Evolutionary conservation across 495 filamentous ascomycete genomes (phyloP), one percentile per base, ranked within the genome.

Genomic region (Daldinia grandis): DNA sequence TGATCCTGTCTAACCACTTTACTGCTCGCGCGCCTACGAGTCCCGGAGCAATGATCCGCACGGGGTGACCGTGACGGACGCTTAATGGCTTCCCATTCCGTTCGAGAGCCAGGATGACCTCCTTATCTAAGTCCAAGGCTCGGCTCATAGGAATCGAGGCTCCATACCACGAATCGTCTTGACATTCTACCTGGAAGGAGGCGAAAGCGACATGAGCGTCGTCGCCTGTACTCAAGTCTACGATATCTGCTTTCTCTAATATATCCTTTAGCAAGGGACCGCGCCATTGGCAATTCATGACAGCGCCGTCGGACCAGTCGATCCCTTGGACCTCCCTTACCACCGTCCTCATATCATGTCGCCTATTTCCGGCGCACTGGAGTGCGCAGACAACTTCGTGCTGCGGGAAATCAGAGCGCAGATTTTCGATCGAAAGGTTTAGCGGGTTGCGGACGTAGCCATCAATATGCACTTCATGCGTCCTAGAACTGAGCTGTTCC

Each of bases 1-100:
- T 83, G 58, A 90, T 86, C 9, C 78, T 79, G 72, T 81, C 82
- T 0, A 89, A 78, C 87, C 87, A 90, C 72, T 90, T 90, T 12
- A 90, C 88, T 42, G 81, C 84, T 9, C 87, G 78, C 5, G 84
- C 87, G 7, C 84, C 88, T 4, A 82, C 85, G 25, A 85, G 79
- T 5, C 88, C 88, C 10, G 88, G 88, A 0, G 88, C 80, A 17
- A 90, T 76, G 0, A 84, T 81, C 1, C 87, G 81, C 19, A 89
- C 72, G 0, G 88, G 87, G 58, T 79, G 84, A 10, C 88, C 87
- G 71, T 89, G 87, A 21, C 85, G 83, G 4, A 79, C 72, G 1
- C 83, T 76, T 0, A 90, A 77, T 0, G 84, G 75, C 14, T 73
- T 58, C 35, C 80, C 82, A 72, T 90, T 90, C 82, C 88, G 87